phyloP scores from a whole-genome alignment of 192 early-diverging fungal species.

The Coemansia sp. region DNA sequence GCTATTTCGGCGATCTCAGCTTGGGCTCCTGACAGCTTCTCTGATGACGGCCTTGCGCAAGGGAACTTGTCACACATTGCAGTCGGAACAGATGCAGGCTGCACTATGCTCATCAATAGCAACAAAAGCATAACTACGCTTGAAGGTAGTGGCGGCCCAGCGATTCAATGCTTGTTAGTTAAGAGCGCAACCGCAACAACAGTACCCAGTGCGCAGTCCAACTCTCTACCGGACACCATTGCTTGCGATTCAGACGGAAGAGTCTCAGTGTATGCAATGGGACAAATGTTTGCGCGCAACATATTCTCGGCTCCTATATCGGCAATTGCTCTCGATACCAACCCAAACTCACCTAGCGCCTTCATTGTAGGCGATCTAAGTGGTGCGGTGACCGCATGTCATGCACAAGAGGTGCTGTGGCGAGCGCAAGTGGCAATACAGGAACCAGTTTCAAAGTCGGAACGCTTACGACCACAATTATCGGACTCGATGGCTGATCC shows the following conservation, averaged over 20 bases:
- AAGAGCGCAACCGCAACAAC: neutral
- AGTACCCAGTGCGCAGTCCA: neutral
- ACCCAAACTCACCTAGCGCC: conserved; percentile 36
- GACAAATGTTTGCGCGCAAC: conserved; percentile 41
- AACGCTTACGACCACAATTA: neutral
- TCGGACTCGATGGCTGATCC: neutral
- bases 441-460: neutral
- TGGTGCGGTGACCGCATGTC: conserved; percentile 37
- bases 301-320: conserved; percentile 40
- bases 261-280: conserved; percentile 26
- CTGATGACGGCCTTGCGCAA: neutral
- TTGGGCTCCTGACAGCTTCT: conserved; percentile 10
- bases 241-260: conserved; percentile 44
- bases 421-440: conserved; percentile 19
- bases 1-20: conserved; percentile 24
- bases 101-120: conserved; percentile 27
- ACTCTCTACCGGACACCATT: conserved; percentile 26
- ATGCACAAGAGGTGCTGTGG: conserved; percentile 39
- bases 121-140: conserved; percentile 15
- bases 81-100: conserved; percentile 33
- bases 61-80: conserved; percentile 11
- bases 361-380: conserved; percentile 48
- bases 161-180: conserved; percentile 36
- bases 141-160: conserved; percentile 25
- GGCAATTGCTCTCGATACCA: conserved; percentile 31